Conservation (phyloP, 345 rosid genomes). For the Ceriops zippeliana region DNA sequence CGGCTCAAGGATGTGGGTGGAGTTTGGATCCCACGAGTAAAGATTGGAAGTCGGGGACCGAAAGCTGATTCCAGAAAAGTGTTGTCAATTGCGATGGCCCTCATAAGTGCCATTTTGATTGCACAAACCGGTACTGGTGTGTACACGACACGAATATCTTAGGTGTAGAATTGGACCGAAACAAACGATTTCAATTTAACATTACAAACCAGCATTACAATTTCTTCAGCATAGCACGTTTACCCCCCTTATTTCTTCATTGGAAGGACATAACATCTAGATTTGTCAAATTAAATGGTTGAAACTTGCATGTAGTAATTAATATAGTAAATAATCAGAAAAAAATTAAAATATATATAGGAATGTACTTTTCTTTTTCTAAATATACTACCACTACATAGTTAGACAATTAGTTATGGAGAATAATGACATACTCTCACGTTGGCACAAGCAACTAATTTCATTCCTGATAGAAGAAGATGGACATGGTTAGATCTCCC, state of each 20-base stretch:
- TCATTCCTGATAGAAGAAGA: no score
- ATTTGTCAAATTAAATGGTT: no score
- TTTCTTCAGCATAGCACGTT: background rate
- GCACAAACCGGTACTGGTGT: constrained; percentile 53
- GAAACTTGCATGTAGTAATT: no score
- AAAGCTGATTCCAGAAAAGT: constrained; percentile 69
- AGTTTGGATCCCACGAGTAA: constrained; percentile 74
- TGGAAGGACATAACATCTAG: background rate
- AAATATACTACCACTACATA: no score
- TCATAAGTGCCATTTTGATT: constrained; percentile 79
- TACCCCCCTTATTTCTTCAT: constrained; percentile 77
- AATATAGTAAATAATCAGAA: no score
- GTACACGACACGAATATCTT: background rate
- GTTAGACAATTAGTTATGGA: no score
- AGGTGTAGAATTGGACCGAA: no score
- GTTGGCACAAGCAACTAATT: no score
- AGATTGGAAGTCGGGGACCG: constrained; percentile 47
- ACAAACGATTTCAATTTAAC: background rate
- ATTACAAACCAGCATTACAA: constrained; percentile 9
- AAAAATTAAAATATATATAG: no score
- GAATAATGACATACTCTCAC: no score
- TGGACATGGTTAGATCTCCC: no score
- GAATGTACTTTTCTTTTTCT: no score
- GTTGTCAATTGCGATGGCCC: constrained; percentile 80
- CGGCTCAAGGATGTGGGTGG: constrained; percentile 90